Evolutionary conservation across 257 asterid genomes (phyloP), one percentile per base, ranked within the genome.

Genomic region (Paraleonurus japonicus): DNA sequence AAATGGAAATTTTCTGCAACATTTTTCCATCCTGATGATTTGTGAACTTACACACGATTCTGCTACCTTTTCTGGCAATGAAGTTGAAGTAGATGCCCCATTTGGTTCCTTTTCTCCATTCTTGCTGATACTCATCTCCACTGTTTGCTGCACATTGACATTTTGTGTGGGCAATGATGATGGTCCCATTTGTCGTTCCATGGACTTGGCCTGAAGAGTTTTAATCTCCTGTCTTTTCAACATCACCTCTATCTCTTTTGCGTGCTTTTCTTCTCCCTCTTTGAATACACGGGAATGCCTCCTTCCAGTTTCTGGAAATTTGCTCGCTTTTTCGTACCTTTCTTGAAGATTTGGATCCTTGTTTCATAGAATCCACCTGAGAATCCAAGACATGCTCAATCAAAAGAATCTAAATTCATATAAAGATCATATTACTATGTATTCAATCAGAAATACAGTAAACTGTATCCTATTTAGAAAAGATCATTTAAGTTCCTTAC

Each of bases 211-310:
- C 51, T 24, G 75, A 47, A 15, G 35, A 45, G 63, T 75, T 73
- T 55, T 72, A 24, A 70, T 61, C 61, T 65, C 41, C 48, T 58
- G 73, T 51, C 84, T 60, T 61, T 76, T 68, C 55, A n/a, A 43
- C 54, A 74, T 61, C 76, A 35, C 24, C 72, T 24, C 61, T 32
- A 71, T 51, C 72, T 35, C 63, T 35, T 69, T 61, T 64, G 45
- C 48, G 11, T 67, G 65, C 67, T 68, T 62, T 39, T 58, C 12
- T 80, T 76, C 55, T 64, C 32, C 26, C 69, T 24, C 58, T 45
- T 76, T 61, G 26, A 43, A 23, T 69, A 57, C 32, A 7, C 53
- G 11, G 54, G 66, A 5, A 26, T 27, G 24, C 63, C 50, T 76
- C 64, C 53, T 69, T 53, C 77, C 81, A 60, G 57, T 79, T 61